These are phyloP conservation scores for Canariomyces notabilis DNA, from an alignment of 2,329 filamentous ascomycete genomes.

Conservation along the genomic window DNA sequence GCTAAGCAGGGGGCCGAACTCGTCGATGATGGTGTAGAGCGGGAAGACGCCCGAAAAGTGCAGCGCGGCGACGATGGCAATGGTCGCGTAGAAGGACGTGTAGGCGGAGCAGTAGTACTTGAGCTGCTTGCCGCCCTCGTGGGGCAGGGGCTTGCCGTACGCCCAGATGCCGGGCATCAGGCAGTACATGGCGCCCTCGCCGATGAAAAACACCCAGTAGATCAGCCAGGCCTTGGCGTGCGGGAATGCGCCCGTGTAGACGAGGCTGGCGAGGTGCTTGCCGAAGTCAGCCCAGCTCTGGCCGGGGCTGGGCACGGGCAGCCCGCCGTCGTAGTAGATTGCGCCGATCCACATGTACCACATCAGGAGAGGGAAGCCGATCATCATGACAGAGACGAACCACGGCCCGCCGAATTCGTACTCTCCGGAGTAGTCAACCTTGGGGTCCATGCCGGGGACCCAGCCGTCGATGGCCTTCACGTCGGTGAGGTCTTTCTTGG, in stretches of 20 bases:
- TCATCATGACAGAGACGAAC: constrained; percentile 82
- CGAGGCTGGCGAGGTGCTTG: constrained; percentile 62
- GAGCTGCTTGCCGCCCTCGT: constrained; percentile 78
- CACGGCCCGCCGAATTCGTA: constrained; percentile 83
- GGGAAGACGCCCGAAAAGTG: constrained; percentile 83
- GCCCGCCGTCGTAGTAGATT: constrained; percentile 81
- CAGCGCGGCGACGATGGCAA: constrained; percentile 62
- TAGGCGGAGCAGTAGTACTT: constrained; percentile 93
- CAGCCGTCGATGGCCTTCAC: constrained; percentile 49
- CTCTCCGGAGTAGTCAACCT: constrained; percentile 57
- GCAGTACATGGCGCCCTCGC: constrained; percentile 79
- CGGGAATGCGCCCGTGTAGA: constrained; percentile 82
- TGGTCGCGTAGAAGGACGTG: constrained; percentile 81
- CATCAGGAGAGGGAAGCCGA: constrained; percentile 90
- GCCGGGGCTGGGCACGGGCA: constrained; percentile 62
- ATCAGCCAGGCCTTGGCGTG: constrained; percentile 78
- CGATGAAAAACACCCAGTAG: constrained; percentile 90
- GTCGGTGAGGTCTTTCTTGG: constrained; percentile 8
- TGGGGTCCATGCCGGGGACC: constrained; percentile 55
- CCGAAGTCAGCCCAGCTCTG: constrained; percentile 69
- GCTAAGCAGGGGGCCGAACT: constrained; percentile 88
- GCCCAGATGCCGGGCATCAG: constrained; percentile 80
- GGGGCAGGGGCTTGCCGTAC: constrained; percentile 81
- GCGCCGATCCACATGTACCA: constrained; percentile 99
- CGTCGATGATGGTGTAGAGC: constrained; percentile 86